These are phyloP conservation scores for Schizophyllum amplum DNA, from an alignment of 1,284 basidiomycete genomes.

Conservation along the genomic window DNA sequence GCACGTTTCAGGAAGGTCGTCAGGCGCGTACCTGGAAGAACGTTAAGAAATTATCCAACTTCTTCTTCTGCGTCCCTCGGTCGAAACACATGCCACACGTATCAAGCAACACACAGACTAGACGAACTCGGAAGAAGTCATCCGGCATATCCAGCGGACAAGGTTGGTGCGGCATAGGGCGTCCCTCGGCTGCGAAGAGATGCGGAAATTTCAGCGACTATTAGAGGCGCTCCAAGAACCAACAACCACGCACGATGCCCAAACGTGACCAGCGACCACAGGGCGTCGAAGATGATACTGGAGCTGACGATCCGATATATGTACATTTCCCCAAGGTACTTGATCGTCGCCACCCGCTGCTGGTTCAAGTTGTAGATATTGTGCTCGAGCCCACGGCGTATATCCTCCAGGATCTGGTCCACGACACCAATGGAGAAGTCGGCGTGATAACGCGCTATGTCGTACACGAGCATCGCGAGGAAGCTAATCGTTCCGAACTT, in stretches of 20 bases:
- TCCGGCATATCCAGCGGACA: conserved; percentile 85
- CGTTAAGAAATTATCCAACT: conserved; percentile 85
- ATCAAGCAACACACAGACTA: conserved; percentile 89
- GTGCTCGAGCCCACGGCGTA: conserved; percentile 85
- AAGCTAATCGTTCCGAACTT: conserved; percentile 87
- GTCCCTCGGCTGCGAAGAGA: conserved; percentile 62
- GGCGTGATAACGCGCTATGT: conserved; percentile 88
- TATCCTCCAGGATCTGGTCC: conserved; percentile 91
- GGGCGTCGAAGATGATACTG: conserved; percentile 83
- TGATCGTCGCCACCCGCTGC: conserved; percentile 82
- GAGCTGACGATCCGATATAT: conserved; percentile 93
- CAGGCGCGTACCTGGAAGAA: conserved; percentile 77
- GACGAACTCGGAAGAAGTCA: conserved; percentile 91
- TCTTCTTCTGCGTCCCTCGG: conserved; percentile 82
- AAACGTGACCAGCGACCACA: conserved; percentile 95
- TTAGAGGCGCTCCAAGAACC: neutral
- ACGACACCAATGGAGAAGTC: conserved; percentile 85
- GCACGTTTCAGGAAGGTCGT: neutral
- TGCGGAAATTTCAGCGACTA: conserved; percentile 7
- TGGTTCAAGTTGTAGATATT: conserved; percentile 96
- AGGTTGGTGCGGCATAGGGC: conserved; percentile 76
- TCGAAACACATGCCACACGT: conserved; percentile 99
- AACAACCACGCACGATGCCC: conserved; percentile 73
- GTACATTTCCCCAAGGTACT: conserved; percentile 95
- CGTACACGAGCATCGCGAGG: conserved; percentile 91